Percentiles rank a stretch among this genome's conserved stretches.
These are phyloP conservation scores for Phytopythium vexans DNA, from an alignment of 352 stramenopile genomes.

Conservation along the genomic window DNA sequence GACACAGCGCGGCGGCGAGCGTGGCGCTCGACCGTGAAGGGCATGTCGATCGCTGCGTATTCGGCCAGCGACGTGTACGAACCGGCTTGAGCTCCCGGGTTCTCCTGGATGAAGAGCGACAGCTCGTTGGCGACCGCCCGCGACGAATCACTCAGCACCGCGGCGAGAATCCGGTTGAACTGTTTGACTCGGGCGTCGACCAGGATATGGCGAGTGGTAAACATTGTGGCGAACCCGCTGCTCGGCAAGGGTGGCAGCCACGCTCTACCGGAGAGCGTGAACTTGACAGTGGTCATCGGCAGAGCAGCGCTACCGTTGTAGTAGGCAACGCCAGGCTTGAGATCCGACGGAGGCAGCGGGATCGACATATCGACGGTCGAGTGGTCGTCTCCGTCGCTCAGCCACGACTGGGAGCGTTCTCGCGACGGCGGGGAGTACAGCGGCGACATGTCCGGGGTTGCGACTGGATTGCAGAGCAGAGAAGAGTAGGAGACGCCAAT, in stretches of 20 bases:
- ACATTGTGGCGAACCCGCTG: constrained; percentile 49
- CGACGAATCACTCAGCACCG: constrained; percentile 64
- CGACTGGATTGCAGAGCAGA: constrained; percentile 53
- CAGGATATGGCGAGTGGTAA: constrained; percentile 31
- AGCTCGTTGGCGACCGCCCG: constrained; percentile 53
- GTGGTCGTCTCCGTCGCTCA: too few relatives aligned
- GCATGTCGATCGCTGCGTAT: constrained; percentile 71
- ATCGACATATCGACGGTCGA: too few relatives aligned
- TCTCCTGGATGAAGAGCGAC: constrained; percentile 80
- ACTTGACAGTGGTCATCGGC: constrained; percentile 51
- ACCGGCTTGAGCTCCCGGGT: constrained; percentile 45
- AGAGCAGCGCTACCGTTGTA: constrained; percentile 41
- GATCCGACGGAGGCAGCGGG: not conserved
- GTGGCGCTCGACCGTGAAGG: constrained; percentile 57
- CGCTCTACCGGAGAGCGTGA: constrained; percentile 41
- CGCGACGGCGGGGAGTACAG: constrained; percentile 40
- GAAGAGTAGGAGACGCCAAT: constrained; percentile 39
- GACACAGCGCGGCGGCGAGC: constrained; percentile 63
- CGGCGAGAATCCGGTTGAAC: constrained; percentile 71
- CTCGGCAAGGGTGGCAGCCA: constrained; percentile 50
- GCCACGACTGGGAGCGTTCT: not conserved
- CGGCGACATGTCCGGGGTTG: constrained; percentile 33
- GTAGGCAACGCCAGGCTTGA: constrained; percentile 20
- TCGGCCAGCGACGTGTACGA: constrained; percentile 72
- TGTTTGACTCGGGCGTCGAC: constrained; percentile 61